Base-by-base conservation (phyloP, 2,329 filamentous ascomycete species). In the Neodidymelliopsis sp. region DNA sequence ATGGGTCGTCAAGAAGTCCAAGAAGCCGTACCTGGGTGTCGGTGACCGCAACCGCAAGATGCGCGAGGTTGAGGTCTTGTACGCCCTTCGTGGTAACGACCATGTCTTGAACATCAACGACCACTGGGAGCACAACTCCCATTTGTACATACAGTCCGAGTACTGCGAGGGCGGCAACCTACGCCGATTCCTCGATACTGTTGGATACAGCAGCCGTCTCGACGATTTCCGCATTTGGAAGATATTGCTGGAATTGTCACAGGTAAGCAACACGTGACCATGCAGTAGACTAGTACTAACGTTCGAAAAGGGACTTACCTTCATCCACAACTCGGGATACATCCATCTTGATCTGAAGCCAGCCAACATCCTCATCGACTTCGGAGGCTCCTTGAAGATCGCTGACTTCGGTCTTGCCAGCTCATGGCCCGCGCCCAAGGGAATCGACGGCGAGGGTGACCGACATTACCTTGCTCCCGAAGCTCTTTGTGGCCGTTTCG, bases 161-260 rank as follows among this genome's bases (percentile, higher is more conserved):
- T 97, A 87, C 69, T 99, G 94, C 66, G 92, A 97, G 70, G 91
- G 96, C 69, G 94, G 94, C 12, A 96, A 90, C 53, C 78, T 99
- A 31, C 89, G 95, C 69, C 82, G 85, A 12, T 99, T 97, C 69
- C 80, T 99, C 22, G 82, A 84, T n/a, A 84, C 88, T 49, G 85
- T 91, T 52, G 94, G 94, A 18, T 82, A 87, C 53, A 91, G 89
- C 69, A 92, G 91, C 35, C 84, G 93, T 61, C 77, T 99, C 58
- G 94, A 99, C 73, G 94, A 97, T 71, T 99, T 99, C 75, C 85
- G 94, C 54, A 97, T 97, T 72, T 99, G 94, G 91, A 99, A 99
- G 77, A 93, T 97, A 49, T 78, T 97, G 62, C 83, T 96, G 30
- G 94, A 99, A 72, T 75, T 96, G 50, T 83, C 87, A 64, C 78